Evolutionary conservation across 345 rosid genomes (phyloP).

Genomic region (Pelargonium nanum): DNA sequence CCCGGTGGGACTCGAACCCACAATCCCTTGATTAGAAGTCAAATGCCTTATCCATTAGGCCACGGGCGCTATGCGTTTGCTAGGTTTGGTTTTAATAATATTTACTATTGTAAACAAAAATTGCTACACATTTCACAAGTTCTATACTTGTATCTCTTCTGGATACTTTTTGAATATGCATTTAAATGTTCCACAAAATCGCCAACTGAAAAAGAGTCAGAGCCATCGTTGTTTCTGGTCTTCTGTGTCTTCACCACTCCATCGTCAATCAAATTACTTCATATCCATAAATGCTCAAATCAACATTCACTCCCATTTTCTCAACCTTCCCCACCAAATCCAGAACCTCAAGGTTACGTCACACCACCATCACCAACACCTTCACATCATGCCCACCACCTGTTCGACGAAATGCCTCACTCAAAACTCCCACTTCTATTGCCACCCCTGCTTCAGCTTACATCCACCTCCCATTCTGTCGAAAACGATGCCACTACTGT

Average conservation of each 20-base stretch:
- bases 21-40: constrained; percentile 30
- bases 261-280: not conserved
- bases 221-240: not conserved
- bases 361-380: constrained; percentile 5
- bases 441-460: constrained; percentile 60
- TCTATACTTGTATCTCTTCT: too few relatives aligned
- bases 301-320: constrained; percentile 45
- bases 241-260: not conserved
- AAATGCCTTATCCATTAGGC: constrained; percentile 27
- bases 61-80: too few relatives aligned
- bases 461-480: constrained; percentile 88
- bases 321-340: constrained; percentile 33
- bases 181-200: too few relatives aligned
- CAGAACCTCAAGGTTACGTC: constrained; percentile 16
- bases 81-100: too few relatives aligned
- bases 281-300: constrained; percentile 35
- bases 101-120: too few relatives aligned
- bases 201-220: not conserved
- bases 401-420: constrained; percentile 70
- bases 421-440: constrained; percentile 19
- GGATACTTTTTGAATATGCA: too few relatives aligned
- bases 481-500: constrained; percentile 90
- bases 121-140: too few relatives aligned
- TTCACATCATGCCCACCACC: constrained; percentile 24
- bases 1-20: constrained; percentile 28